Conservation (phyloP, 192 early-diverging fungal genomes). For the Coemansia sp. region DNA sequence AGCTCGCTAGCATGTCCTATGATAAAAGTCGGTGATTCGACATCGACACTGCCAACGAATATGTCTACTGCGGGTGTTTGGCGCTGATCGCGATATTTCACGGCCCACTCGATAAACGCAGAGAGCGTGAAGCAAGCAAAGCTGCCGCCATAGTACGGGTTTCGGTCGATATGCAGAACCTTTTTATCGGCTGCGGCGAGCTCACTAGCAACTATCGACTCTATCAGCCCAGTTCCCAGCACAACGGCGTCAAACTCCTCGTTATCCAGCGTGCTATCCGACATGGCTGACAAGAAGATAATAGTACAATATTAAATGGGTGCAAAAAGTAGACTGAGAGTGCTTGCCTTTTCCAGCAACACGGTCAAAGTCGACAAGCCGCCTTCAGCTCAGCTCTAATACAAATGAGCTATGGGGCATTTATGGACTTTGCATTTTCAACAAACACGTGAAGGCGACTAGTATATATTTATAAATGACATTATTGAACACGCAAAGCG, state of each 20-base stretch:
- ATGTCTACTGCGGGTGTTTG: slow-evolving; percentile 20
- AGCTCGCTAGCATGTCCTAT: background rate
- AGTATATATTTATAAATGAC: too few relatives aligned
- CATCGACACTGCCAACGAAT: background rate
- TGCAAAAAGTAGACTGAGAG: background rate
- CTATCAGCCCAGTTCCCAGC: slow-evolving; percentile 84
- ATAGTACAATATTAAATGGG: background rate
- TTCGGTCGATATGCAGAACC: slow-evolving; percentile 85
- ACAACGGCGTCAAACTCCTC: slow-evolving; percentile 77
- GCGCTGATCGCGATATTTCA: slow-evolving; percentile 15
- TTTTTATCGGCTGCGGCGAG: slow-evolving; percentile 67
- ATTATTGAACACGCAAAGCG: too few relatives aligned
- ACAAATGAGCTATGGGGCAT: too few relatives aligned
- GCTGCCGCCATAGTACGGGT: slow-evolving; percentile 78
- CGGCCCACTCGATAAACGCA: slow-evolving; percentile 29
- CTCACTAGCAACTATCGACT: slow-evolving; percentile 81
- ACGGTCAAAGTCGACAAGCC: too few relatives aligned
- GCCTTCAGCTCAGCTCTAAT: background rate
- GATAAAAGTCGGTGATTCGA: slow-evolving; percentile 10
- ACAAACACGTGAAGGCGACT: too few relatives aligned
- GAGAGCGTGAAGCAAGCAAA: slow-evolving; percentile 50
- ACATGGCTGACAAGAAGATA: background rate
- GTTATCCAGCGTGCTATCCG: slow-evolving; percentile 33
- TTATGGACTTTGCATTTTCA: too few relatives aligned
- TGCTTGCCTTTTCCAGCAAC: too few relatives aligned